Evolutionary conservation across 2,329 filamentous ascomycete genomes (phyloP).

Genomic region (Orbilia quercus): DNA sequence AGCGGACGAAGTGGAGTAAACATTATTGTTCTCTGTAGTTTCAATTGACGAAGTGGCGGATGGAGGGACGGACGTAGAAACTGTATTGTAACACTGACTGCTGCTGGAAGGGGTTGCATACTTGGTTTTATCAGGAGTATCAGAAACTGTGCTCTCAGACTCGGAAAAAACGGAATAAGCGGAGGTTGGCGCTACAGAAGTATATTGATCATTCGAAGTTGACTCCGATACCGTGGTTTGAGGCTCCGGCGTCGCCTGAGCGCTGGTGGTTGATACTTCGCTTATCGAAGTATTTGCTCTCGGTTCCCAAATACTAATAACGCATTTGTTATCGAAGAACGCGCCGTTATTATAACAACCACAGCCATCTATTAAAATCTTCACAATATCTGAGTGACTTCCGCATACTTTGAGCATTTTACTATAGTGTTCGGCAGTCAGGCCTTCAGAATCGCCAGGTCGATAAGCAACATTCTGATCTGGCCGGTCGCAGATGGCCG

Average conservation of each 20-base stretch:
- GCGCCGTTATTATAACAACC: constrained; percentile 3
- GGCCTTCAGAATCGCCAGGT: constrained; percentile 4
- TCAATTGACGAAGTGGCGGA: too few species aligned
- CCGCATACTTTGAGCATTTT: constrained; percentile 10
- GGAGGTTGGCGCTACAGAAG: too few species aligned
- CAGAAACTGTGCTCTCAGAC: not conserved
- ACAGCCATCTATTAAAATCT: constrained; percentile 12
- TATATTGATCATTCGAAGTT: too few species aligned
- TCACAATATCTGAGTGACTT: not conserved
- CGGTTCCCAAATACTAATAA: not conserved
- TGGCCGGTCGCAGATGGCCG: not conserved
- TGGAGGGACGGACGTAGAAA: not conserved
- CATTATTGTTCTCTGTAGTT: too few species aligned
- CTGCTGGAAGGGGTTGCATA: too few species aligned
- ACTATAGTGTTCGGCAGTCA: not conserved
- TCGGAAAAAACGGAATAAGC: not conserved
- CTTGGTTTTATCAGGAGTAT: not conserved
- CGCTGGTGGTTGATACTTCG: not conserved
- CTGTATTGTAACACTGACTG: not conserved
- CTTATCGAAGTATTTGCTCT: not conserved
- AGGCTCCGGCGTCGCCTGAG: too few species aligned
- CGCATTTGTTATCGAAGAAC: not conserved
- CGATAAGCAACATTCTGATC: not conserved
- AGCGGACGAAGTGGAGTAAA: too few species aligned
- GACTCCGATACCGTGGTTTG: not conserved